Evolutionary conservation across 208 protist species (phyloP), one percentile per base, ranked within the genome.

Genomic region (Crithidia brevicula): DNA sequence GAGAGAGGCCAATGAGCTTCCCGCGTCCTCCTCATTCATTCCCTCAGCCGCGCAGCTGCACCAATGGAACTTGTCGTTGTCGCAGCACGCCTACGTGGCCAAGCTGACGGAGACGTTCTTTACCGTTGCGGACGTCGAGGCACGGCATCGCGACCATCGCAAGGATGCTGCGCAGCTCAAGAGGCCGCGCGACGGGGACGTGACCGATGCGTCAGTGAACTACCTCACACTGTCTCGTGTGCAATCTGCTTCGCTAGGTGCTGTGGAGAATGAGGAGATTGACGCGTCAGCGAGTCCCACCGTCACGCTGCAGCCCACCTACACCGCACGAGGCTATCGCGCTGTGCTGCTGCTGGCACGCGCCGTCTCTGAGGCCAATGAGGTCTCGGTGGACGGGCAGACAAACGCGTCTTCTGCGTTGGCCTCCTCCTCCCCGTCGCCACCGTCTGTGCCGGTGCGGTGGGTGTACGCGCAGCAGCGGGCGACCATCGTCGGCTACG

Each of bases 401-500:
- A n/a, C n/a, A n/a, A n/a, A n/a, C n/a, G n/a, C n/a, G n/a, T n/a
- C n/a, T n/a, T n/a, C n/a, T n/a, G n/a, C n/a, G n/a, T n/a, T n/a
- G 3, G 1, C 25, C 22, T 30, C 8, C 31, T n/a, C 46, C 46
- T 51, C 46, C 20, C 10, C 34, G 8, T 18, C 20, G 4, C 40
- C 52, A 40, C 54, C 64, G 3, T 9, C 30, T 1, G 23, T 6
- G 3, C 25, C 31, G 34, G 10, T 13, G 38, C 8, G 15, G 22
- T 76, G 53, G 67, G 16, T 33, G 20, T 78, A 73, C 43, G 34
- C 11, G 31, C 43, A 73, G 11, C 56, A 36, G 28, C 46, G 40
- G 22, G 67, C 77, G 27, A 93, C 87, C 5, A 57, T 93, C 36
- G 47, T 86, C 18, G 88, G 88, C 33, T 86, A 87, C 64, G 78